Evolutionary conservation across 371 early-diverging fungal species (phyloP).

Genomic region (Mucor circinelloides): DNA sequence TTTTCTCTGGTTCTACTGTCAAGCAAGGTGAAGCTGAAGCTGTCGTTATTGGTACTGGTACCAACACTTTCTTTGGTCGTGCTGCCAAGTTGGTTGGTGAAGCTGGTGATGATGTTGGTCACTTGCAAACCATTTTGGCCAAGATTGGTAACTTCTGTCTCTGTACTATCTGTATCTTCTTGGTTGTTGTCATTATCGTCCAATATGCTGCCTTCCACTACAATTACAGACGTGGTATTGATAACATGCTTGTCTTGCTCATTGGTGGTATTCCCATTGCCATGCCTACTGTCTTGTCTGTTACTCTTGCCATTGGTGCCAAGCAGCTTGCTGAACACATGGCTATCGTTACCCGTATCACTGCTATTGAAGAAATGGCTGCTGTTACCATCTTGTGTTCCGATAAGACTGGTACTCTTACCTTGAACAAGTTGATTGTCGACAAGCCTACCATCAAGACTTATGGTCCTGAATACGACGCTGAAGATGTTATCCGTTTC

Average conservation of each 20-base stretch:
- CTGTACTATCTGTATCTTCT: conserved; percentile 62
- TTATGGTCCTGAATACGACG: conserved; percentile 52
- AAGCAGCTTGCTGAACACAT: conserved; percentile 90
- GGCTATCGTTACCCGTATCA: conserved; percentile 87
- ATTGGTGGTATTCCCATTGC: conserved; percentile 83
- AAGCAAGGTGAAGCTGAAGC: conserved; percentile 93
- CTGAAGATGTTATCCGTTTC: conserved; percentile 60
- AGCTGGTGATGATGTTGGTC: conserved; percentile 84
- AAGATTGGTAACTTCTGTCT: conserved; percentile 91
- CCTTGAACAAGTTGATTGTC: conserved; percentile 88
- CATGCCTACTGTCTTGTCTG: conserved; percentile 85
- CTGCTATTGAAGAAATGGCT: conserved; percentile 93
- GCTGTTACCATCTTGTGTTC: conserved; percentile 91
- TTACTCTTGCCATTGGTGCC: conserved; percentile 93
- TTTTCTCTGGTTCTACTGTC: conserved; percentile 81
- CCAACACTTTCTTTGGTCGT: conserved; percentile 88
- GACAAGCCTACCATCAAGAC: conserved; percentile 65
- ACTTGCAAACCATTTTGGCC: conserved; percentile 85
- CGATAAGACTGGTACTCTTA: conserved; percentile 97
- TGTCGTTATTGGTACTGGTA: conserved; percentile 83
- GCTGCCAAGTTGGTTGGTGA: conserved; percentile 82
- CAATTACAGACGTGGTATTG: conserved; percentile 67
- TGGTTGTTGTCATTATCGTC: conserved; percentile 80
- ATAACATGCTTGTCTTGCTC: conserved; percentile 74
- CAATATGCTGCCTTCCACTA: conserved; percentile 79